Conservation (phyloP, 805 yeast genomes). For the Jamesozyma spencerorum region DNA sequence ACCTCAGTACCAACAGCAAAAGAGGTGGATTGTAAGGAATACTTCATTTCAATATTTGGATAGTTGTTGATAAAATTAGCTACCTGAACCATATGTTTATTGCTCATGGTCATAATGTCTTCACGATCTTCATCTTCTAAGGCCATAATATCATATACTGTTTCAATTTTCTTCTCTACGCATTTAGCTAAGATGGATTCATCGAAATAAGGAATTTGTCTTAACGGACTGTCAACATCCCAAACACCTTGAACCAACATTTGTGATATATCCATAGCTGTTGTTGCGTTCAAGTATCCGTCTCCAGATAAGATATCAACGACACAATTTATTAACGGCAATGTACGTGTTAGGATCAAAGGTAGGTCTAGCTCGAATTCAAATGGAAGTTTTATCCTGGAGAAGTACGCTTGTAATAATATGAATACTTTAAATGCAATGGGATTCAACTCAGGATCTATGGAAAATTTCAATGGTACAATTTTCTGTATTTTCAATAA, state of each 20-base stretch:
- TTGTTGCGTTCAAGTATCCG: slow-evolving; percentile 67
- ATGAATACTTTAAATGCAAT: slow-evolving; percentile 64
- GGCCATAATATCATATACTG: slow-evolving; percentile 70
- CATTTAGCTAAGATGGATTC: slow-evolving; percentile 44
- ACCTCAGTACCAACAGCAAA: slow-evolving; percentile 42
- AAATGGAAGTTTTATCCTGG: slow-evolving; percentile 51
- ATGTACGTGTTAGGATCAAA: slow-evolving; percentile 38
- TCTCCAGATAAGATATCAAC: slow-evolving; percentile 74
- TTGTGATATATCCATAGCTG: slow-evolving; percentile 81
- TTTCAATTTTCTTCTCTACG: slow-evolving; percentile 43
- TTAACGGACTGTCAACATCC: slow-evolving; percentile 69
- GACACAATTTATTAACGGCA: slow-evolving; percentile 51
- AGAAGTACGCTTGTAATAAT: slow-evolving; percentile 72
- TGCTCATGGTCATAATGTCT: slow-evolving; percentile 47
- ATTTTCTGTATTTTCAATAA: slow-evolving; percentile 45
- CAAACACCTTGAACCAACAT: slow-evolving; percentile 82
- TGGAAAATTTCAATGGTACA: slow-evolving; percentile 51
- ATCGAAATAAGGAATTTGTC: slow-evolving; percentile 69
- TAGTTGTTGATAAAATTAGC: slow-evolving; percentile 85
- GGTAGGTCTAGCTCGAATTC: slow-evolving; percentile 54
- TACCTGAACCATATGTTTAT: slow-evolving; percentile 46
- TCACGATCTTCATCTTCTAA: slow-evolving; percentile 67
- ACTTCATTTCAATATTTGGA: slow-evolving; percentile 72
- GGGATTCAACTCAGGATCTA: slow-evolving; percentile 30
- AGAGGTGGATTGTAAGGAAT: slow-evolving; percentile 35